These are phyloP conservation scores for Lithospermum erythrorhizon DNA, from an alignment of 257 asterid genomes.

Conservation along the genomic window DNA sequence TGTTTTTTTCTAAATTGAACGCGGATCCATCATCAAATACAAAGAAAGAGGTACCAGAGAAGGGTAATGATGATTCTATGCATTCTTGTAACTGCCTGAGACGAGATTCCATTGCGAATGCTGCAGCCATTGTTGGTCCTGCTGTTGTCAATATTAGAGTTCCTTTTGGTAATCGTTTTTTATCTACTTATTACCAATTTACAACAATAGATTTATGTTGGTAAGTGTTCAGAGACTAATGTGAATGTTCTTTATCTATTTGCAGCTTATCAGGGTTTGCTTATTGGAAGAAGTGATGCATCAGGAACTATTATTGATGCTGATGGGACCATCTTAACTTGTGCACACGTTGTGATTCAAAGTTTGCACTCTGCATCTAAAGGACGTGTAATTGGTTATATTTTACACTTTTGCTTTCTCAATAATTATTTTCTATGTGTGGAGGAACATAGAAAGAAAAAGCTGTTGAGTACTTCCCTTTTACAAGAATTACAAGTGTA, in stretches of 20 bases:
- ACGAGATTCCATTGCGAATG: constrained; percentile 73
- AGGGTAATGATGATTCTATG: constrained; percentile 24
- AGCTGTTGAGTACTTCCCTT: neutral
- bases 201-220: neutral
- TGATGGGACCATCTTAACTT: constrained; percentile 84
- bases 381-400: constrained; percentile 38
- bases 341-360: constrained; percentile 76
- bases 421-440: neutral
- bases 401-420: neutral
- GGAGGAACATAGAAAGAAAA: too few species aligned
- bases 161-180: constrained; percentile 33
- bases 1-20: constrained; percentile 28
- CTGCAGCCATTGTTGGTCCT: constrained; percentile 73
- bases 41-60: constrained; percentile 26
- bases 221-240: neutral
- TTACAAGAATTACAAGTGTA: neutral
- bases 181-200: neutral
- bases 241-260: neutral
- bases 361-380: constrained; percentile 42
- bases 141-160: constrained; percentile 82
- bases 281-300: constrained; percentile 54
- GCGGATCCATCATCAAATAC: constrained; percentile 22
- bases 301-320: constrained; percentile 78
- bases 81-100: constrained; percentile 66
- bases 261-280: constrained; percentile 46